Conservation (phyloP, 768 basidiomycete genomes). For the Chalciporus sphaerocephalus region DNA sequence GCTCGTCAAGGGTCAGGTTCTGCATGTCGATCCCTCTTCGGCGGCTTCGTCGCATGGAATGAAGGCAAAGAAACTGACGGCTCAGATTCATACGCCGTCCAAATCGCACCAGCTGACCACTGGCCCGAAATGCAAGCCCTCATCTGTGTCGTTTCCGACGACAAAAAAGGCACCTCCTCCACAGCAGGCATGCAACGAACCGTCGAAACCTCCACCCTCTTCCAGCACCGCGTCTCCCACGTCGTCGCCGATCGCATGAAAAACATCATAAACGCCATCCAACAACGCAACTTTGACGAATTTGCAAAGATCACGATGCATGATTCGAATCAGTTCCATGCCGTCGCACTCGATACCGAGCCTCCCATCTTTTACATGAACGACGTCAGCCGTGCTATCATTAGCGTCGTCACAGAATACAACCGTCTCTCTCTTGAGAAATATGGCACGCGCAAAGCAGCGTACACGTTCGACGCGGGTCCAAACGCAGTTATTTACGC, state of each 20-base stretch:
- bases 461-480: constrained; percentile 99
- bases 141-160: constrained; percentile 93
- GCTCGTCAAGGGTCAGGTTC: constrained; percentile 97
- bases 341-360: constrained; percentile 92
- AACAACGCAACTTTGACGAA: constrained; percentile 71
- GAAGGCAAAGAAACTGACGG: constrained; percentile 53
- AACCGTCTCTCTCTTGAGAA: constrained; percentile 70
- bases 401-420: constrained; percentile 85
- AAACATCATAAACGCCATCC: constrained; percentile 77
- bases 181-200: constrained; percentile 98
- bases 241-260: constrained; percentile 89
- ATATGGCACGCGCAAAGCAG: constrained; percentile 68
- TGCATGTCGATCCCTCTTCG: constrained; percentile 95
- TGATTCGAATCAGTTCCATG: constrained; percentile 98
- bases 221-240: constrained; percentile 82
- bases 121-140: constrained; percentile 97
- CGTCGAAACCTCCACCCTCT: constrained; percentile 83
- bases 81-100: constrained; percentile 79
- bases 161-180: constrained; percentile 93
- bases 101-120: constrained; percentile 79
- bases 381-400: constrained; percentile 92
- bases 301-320: constrained; percentile 94
- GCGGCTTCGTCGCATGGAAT: constrained; percentile 96
- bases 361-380: constrained; percentile 99
- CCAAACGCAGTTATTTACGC: constrained; percentile 98